These are phyloP conservation scores for Rhizopogon sp. DNA, from an alignment of 768 basidiomycete species.

Conservation along the genomic window DNA sequence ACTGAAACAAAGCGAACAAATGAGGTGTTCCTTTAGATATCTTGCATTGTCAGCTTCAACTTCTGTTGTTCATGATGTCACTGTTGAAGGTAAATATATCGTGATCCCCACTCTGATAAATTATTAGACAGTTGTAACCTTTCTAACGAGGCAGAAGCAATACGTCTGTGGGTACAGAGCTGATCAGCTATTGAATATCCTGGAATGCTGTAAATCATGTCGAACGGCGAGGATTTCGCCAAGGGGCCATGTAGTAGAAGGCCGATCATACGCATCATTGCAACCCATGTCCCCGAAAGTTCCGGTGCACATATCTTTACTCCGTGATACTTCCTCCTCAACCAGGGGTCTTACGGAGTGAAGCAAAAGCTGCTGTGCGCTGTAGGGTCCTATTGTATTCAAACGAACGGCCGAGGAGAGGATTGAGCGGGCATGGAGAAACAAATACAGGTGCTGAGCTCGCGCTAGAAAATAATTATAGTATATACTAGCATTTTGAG, in stretches of 20 bases:
- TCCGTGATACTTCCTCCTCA: slow-evolving; percentile 42
- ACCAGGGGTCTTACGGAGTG: slow-evolving; percentile 69
- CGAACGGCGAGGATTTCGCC: slow-evolving; percentile 88
- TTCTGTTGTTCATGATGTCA: neutral
- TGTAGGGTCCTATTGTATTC: slow-evolving; percentile 90
- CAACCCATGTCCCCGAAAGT: slow-evolving; percentile 18
- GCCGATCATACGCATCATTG: slow-evolving; percentile 40
- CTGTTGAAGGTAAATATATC: neutral
- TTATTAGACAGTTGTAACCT: too few species aligned
- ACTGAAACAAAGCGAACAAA: neutral
- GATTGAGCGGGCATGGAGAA: slow-evolving; percentile 86
- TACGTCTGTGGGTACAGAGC: neutral
- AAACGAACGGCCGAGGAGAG: slow-evolving; percentile 90
- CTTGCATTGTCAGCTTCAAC: too few species aligned
- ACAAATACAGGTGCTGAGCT: slow-evolving; percentile 83
- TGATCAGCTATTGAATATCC: slow-evolving; percentile 85
- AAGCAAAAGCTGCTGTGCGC: slow-evolving; percentile 81
- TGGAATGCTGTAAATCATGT: slow-evolving; percentile 92
- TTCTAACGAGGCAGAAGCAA: neutral
- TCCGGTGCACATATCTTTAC: slow-evolving; percentile 46
- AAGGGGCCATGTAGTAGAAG: slow-evolving; percentile 92
- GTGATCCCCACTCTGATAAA: neutral
- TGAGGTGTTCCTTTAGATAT: too few species aligned
- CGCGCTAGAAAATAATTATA: slow-evolving; percentile 47
- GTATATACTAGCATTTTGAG: slow-evolving; percentile 2